Conservation (phyloP, 139 green algal species). For the Closterium sp. region DNA sequence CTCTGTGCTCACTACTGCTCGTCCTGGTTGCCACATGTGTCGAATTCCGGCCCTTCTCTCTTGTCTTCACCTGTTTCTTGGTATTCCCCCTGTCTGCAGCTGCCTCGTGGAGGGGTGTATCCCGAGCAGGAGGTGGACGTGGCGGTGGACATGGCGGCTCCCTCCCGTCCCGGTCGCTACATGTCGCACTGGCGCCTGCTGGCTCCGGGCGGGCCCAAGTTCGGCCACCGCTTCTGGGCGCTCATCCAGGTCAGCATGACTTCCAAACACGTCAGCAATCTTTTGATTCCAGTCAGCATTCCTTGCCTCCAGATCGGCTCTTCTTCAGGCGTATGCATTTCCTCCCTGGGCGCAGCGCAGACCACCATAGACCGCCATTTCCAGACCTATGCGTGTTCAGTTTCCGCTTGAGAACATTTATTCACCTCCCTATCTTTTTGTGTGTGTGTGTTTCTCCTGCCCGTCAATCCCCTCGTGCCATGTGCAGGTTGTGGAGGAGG, state of each 20-base stretch:
- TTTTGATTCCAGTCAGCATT: neutral
- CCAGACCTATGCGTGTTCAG: too few relatives aligned
- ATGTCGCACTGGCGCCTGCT: constrained; percentile 44
- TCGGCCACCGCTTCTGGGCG: constrained; percentile 50
- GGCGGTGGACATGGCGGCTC: constrained; percentile 42
- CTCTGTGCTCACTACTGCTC: neutral
- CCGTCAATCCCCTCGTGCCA: too few relatives aligned
- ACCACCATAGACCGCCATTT: too few relatives aligned
- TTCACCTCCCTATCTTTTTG: too few relatives aligned
- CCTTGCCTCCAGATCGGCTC: neutral
- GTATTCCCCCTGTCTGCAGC: constrained; percentile 19
- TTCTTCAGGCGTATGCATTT: neutral
- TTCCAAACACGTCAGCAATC: neutral
- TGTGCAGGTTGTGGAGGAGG: too few relatives aligned
- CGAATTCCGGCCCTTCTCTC: too few relatives aligned
- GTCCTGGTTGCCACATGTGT: neutral
- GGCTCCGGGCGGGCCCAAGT: constrained; percentile 33
- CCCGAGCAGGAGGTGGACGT: constrained; percentile 49
- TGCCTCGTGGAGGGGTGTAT: constrained; percentile 29
- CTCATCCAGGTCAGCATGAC: constrained; percentile 38
- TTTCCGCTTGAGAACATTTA: too few relatives aligned
- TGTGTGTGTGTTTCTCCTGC: too few relatives aligned
- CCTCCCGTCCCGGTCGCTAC: constrained; percentile 40
- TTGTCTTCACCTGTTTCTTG: too few relatives aligned
- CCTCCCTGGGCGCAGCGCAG: neutral